A percentile compares a stretch with the other conserved stretches of the same genome.
phyloP scores from a whole-genome alignment of 371 early-diverging fungal genomes.

The Rhizopus sp. region DNA sequence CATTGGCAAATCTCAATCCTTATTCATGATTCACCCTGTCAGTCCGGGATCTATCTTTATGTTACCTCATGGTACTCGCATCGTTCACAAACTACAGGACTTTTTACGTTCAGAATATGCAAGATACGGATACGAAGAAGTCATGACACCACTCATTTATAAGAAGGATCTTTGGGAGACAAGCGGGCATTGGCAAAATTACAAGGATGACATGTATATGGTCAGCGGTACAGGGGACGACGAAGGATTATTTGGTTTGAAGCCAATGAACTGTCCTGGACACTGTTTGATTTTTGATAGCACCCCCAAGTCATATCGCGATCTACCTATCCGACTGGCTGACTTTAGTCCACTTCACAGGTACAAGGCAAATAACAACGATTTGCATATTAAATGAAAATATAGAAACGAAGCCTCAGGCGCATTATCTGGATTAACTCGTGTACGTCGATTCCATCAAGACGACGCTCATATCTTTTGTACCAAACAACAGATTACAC shows the following conservation, averaged over 20 bases:
- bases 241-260: constrained; percentile 79
- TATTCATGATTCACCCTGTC: constrained; percentile 80
- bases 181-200: constrained; percentile 96
- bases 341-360: constrained; percentile 96
- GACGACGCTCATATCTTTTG: constrained; percentile 99
- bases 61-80: constrained; percentile 92
- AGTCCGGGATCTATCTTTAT: constrained; percentile 95
- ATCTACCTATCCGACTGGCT: constrained; percentile 90
- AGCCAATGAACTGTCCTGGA: constrained; percentile 99
- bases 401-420: constrained; percentile 90
- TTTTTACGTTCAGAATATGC: constrained; percentile 78
- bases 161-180: constrained; percentile 95
- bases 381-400: background rate
- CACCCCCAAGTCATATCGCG: constrained; percentile 84
- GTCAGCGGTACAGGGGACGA: constrained; percentile 55
- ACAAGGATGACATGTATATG: constrained; percentile 76
- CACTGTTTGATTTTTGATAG: constrained; percentile 86
- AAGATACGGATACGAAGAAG: constrained; percentile 91
- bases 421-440: constrained; percentile 90
- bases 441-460: constrained; percentile 96
- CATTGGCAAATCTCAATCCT: constrained; percentile 77
- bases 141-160: constrained; percentile 96
- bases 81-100: constrained; percentile 78
- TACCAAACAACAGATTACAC: constrained; percentile 68
- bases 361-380: constrained; percentile 22